Evolutionary conservation across 164 flowering plant species (phyloP).

Genomic region (Chimonanthus salicifolius): DNA sequence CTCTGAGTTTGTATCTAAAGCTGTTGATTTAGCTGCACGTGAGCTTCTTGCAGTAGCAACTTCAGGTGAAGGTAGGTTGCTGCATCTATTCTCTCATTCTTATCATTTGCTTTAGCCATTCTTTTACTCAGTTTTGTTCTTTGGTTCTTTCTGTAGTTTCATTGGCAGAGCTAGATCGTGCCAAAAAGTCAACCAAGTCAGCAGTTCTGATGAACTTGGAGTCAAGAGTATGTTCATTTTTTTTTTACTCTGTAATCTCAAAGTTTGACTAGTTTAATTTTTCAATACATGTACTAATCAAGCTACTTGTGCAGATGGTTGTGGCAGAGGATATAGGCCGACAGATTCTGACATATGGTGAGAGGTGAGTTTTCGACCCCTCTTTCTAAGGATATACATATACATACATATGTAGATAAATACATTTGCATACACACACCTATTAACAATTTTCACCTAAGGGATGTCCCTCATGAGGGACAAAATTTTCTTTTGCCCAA

Average conservation of each 20-base stretch:
- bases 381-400: no score
- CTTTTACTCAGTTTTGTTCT: background rate
- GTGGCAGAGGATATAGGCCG: constrained; percentile 84
- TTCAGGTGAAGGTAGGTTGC: constrained; percentile 50
- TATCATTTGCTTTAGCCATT: background rate
- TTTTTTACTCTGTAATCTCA: background rate
- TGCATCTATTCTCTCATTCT: background rate
- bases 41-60: constrained; percentile 59
- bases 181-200: constrained; percentile 70
- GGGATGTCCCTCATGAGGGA: no score
- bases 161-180: constrained; percentile 58
- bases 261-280: background rate
- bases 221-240: constrained; percentile 57
- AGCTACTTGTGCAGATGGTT: constrained; percentile 45
- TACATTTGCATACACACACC: no score
- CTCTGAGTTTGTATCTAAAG: constrained; percentile 44
- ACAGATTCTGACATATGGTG: constrained; percentile 78
- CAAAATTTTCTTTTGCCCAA: no score
- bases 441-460: no score
- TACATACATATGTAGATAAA: no score
- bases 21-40: constrained; percentile 53
- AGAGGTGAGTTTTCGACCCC: constrained; percentile 38
- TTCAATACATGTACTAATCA: background rate
- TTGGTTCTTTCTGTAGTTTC: constrained; percentile 15
- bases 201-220: constrained; percentile 84